Conservation (phyloP, 805 yeast species). For the Sungouiella blattae region DNA sequence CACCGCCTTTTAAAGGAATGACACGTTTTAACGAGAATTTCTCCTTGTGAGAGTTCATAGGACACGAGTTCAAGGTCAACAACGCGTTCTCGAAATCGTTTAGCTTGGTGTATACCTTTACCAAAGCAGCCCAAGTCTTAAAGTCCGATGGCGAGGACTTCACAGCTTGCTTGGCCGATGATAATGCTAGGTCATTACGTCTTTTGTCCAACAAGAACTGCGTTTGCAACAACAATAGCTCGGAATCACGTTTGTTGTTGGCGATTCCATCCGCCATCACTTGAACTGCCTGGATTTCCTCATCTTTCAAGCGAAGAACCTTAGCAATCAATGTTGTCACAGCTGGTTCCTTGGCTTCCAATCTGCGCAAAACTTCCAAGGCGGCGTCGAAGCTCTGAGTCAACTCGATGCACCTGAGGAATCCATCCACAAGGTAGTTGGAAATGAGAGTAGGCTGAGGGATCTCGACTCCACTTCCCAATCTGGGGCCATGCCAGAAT, state of each 20-base stretch:
- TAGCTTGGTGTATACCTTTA: slow-evolving; percentile 57
- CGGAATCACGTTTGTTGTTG: slow-evolving; percentile 51
- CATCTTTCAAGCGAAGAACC: slow-evolving; percentile 49
- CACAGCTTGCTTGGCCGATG: slow-evolving; percentile 60
- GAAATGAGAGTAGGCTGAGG: slow-evolving; percentile 63
- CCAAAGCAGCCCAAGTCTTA: slow-evolving; percentile 68
- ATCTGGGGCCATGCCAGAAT: slow-evolving; percentile 59
- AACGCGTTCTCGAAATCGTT: slow-evolving; percentile 71
- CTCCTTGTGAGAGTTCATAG: slow-evolving; percentile 75
- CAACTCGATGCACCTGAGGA: slow-evolving; percentile 57
- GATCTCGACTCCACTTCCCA: slow-evolving; percentile 64
- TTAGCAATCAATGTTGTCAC: slow-evolving; percentile 57
- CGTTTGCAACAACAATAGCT: slow-evolving; percentile 53
- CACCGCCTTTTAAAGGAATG: slow-evolving; percentile 45
- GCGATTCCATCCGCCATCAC: slow-evolving; percentile 49
- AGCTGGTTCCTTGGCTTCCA: slow-evolving; percentile 51
- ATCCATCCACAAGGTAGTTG: slow-evolving; percentile 75
- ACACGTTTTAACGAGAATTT: slow-evolving; percentile 59
- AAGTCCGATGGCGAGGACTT: slow-evolving; percentile 73
- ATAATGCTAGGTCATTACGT: slow-evolving; percentile 53
- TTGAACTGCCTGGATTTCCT: slow-evolving; percentile 57
- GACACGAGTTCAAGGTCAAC: slow-evolving; percentile 72
- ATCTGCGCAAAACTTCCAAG: slow-evolving; percentile 51
- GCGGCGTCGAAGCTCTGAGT: slow-evolving; percentile 66
- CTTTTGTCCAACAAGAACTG: slow-evolving; percentile 53